Percentiles rank a stretch among this genome's conserved stretches.
phyloP scores from a whole-genome alignment of 176 grass and related monocot species.

The Neostapfia colusana region DNA sequence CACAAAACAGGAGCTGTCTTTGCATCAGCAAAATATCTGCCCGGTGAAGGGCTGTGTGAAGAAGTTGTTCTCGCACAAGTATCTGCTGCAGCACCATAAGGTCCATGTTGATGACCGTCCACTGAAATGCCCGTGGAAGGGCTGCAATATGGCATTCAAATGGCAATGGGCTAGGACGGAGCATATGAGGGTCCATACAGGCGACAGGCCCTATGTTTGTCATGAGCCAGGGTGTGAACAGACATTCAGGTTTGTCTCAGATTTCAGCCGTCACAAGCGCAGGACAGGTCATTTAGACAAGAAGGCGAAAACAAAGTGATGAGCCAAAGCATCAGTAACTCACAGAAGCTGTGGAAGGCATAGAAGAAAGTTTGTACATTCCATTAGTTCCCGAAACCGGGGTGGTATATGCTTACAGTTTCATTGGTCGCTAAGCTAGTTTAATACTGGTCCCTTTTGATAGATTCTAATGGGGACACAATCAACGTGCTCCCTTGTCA shows the following conservation, averaged over 20 bases:
- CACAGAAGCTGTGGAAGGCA: conserved; percentile 14
- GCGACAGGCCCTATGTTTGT: conserved; percentile 86
- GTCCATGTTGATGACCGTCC: conserved; percentile 80
- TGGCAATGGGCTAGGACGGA: conserved; percentile 96
- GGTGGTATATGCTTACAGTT: conserved; percentile 21
- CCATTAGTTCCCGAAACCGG: conserved; percentile 15
- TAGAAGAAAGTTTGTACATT: conserved; percentile 40
- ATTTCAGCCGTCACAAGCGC: conserved; percentile 92
- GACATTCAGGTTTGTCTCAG: conserved; percentile 94
- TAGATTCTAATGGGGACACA: conserved; percentile 17
- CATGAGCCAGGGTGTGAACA: conserved; percentile 61
- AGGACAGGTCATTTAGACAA: conserved; percentile 74
- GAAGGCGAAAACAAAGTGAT: conserved; percentile 43
- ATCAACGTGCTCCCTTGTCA: conserved; percentile 13
- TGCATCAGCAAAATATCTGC: conserved; percentile 75
- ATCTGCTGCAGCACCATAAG: conserved; percentile 79
- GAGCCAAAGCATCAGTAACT: conserved; percentile 24
- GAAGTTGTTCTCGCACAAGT: conserved; percentile 91
- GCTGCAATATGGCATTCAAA: conserved; percentile 82
- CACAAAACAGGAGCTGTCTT: conserved; percentile 57
- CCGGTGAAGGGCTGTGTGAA: conserved; percentile 63
- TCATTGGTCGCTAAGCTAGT: conserved; percentile 30
- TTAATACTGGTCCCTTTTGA: conserved; percentile 12
- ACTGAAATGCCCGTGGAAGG: conserved; percentile 81
- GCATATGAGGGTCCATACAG: conserved; percentile 87